Evolutionary conservation across 352 stramenopile genomes (phyloP).

Genomic region (Pythium brachiatum): DNA sequence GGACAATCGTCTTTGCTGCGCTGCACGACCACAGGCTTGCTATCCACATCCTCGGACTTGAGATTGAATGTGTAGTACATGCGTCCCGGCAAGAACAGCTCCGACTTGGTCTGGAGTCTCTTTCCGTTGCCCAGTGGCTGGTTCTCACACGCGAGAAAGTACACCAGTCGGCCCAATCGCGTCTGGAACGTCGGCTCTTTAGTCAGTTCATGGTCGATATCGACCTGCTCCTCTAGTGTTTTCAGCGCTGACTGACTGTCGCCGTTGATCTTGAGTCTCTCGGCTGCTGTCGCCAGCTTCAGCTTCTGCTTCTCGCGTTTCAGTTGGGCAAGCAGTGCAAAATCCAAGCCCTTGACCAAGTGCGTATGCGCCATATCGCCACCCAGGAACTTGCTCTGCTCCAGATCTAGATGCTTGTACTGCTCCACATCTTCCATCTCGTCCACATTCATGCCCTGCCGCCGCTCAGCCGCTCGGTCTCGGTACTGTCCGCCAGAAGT

Average conservation of each 20-base stretch:
- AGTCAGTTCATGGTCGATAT: slow-evolving; percentile 8
- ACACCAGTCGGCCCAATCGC: slow-evolving; percentile 56
- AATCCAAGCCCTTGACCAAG: slow-evolving; percentile 89
- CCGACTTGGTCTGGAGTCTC: slow-evolving; percentile 33
- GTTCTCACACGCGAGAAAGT: slow-evolving; percentile 61
- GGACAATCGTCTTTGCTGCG: slow-evolving; percentile 73
- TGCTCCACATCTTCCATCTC: slow-evolving; percentile 46
- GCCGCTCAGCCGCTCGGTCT: slow-evolving; percentile 67
- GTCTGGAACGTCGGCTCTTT: slow-evolving; percentile 54
- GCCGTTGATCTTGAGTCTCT: slow-evolving; percentile 25
- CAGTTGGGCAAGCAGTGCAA: slow-evolving; percentile 81
- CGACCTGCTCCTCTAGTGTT: slow-evolving; percentile 5
- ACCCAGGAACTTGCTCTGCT: slow-evolving; percentile 54
- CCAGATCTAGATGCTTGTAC: slow-evolving; percentile 50
- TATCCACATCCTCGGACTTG: slow-evolving; percentile 35
- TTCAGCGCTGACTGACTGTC: slow-evolving; percentile 8
- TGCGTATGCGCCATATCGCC: slow-evolving; percentile 82
- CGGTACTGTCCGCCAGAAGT: slow-evolving; percentile 35
- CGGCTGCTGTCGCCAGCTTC: slow-evolving; percentile 25
- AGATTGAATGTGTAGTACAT: slow-evolving; percentile 80
- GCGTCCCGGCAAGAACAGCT: slow-evolving; percentile 66
- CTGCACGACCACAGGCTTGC: slow-evolving; percentile 59
- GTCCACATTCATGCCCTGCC: slow-evolving; percentile 26
- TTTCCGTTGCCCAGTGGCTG: slow-evolving; percentile 5
- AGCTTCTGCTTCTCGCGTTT: slow-evolving; percentile 76